Base-by-base conservation (phyloP, 2,329 filamentous ascomycete genomes). In the Colletotrichum sp. region DNA sequence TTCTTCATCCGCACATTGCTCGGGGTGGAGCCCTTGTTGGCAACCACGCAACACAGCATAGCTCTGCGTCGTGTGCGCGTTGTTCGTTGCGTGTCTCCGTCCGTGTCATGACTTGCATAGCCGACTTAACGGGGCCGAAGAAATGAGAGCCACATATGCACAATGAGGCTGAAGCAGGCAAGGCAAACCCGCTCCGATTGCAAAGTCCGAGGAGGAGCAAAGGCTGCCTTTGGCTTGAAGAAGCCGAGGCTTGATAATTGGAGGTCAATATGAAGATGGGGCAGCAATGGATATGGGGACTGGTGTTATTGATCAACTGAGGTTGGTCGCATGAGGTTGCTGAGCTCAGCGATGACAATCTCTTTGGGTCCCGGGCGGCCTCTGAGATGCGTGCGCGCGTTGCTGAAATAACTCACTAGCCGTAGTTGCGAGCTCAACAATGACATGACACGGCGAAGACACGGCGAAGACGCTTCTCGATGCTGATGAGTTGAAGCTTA, bases 31-130 rank as follows among this genome's bases (percentile, higher is more conserved):
- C 43, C n/a, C 43, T 34, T 21, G 28, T 12, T 24, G 21, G 30
- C 34, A 24, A 21, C 52, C 26, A 13, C 26, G 26, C 21, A 48
- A 16, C 15, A 16, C 43, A 21, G 43, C 39, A 16, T 18, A n/a
- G 39, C 43, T 48, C 43, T n/a, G 18, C 43, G 43, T 48, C n/a
- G 43, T 48, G 43, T 48, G 43, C 43, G 43, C 43, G 43, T 48
- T 48, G 43, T 48, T 48, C 43, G 43, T 48, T 48, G 43, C 43
- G 43, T 48, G n/a, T 48, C 43, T 48, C 43, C 43, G 67, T 68
- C 63, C 36, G 43, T 55, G 32, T 48, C 34, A 67, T 73, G 64
- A 68, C 63, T 73, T 75, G 73, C 73, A 73, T 73, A 73, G 57
- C 57, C 64, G 55, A 59, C 57, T 48, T 30, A 3, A 67, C 28